A percentile compares a stretch with the other conserved stretches of the same genome.
Conservation (phyloP, 257 asterid species). For the Orobanche coerulescens region DNA sequence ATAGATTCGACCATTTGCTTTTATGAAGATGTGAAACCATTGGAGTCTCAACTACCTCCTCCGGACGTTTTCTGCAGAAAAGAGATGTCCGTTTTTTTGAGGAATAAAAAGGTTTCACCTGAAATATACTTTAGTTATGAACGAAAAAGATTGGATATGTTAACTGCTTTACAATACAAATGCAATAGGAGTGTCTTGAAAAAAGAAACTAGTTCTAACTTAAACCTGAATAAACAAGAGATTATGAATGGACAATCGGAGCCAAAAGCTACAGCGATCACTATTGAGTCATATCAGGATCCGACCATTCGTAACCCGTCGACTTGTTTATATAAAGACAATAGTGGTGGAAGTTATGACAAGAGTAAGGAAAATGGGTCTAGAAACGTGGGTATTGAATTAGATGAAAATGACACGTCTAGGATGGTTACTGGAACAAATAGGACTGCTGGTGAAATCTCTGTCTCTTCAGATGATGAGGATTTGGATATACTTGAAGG, state of each 20-base stretch:
- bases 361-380: slow-evolving; percentile 30
- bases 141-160: slow-evolving; percentile 40
- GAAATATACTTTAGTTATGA: slow-evolving; percentile 51
- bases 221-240: slow-evolving; percentile 31
- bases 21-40: slow-evolving; percentile 48
- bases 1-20: slow-evolving; percentile 26
- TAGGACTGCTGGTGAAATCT: slow-evolving; percentile 36
- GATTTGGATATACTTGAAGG: slow-evolving; percentile 57
- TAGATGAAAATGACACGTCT: slow-evolving; percentile 27
- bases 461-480: slow-evolving; percentile 48
- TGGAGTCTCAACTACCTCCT: slow-evolving; percentile 84
- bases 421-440: slow-evolving; percentile 25
- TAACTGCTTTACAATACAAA: slow-evolving; percentile 36
- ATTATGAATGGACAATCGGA: slow-evolving; percentile 34
- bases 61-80: slow-evolving; percentile 64
- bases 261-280: slow-evolving; percentile 20
- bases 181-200: slow-evolving; percentile 28
- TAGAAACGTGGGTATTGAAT: slow-evolving; percentile 27
- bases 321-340: slow-evolving; percentile 29
- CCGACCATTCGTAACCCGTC: slow-evolving; percentile 24
- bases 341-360: slow-evolving; percentile 24
- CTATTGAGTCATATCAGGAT: slow-evolving; percentile 31
- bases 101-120: slow-evolving; percentile 60
- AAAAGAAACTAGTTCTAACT: slow-evolving; percentile 28
- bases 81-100: slow-evolving; percentile 67